Conservation (phyloP, 345 rosid genomes). For the Eucalyptus pauciflora region DNA sequence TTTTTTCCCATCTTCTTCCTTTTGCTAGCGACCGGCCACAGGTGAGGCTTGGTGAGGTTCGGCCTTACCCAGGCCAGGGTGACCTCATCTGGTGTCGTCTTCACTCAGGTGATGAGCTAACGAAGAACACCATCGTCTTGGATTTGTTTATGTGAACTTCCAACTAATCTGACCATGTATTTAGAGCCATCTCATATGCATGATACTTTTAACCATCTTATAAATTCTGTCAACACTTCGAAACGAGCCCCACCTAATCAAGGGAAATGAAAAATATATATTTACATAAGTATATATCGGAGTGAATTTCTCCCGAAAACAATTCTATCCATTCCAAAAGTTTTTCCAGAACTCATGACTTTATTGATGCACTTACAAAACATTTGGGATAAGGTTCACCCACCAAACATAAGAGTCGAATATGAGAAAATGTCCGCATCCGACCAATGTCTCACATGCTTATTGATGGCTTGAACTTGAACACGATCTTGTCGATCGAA, state of each 20-base stretch:
- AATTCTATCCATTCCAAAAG: background rate
- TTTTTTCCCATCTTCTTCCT: too few species aligned
- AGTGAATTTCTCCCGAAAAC: background rate
- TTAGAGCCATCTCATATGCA: slow-evolving; percentile 66
- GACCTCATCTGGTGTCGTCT: too few species aligned
- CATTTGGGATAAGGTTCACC: slow-evolving; percentile 54
- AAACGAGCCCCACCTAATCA: slow-evolving; percentile 62
- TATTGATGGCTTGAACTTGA: slow-evolving; percentile 63
- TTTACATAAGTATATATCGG: background rate
- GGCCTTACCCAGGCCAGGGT: too few species aligned
- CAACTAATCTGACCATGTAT: slow-evolving; percentile 71
- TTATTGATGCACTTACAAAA: slow-evolving; percentile 39
- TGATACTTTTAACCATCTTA: slow-evolving; percentile 60
- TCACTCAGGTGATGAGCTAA: slow-evolving; percentile 52
- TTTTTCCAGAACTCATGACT: background rate
- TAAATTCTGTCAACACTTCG: slow-evolving; percentile 39
- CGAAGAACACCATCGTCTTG: slow-evolving; percentile 40
- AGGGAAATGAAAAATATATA: background rate
- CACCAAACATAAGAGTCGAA: slow-evolving; percentile 92
- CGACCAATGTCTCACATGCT: slow-evolving; percentile 77
- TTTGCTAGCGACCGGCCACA: too few species aligned
- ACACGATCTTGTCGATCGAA: slow-evolving; percentile 43
- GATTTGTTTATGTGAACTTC: slow-evolving; percentile 49
- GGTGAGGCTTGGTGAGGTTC: too few species aligned
- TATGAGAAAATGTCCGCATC: slow-evolving; percentile 47